These are phyloP conservation scores for Pelargonium australe DNA, from an alignment of 441 rosid species.

Conservation along the genomic window DNA sequence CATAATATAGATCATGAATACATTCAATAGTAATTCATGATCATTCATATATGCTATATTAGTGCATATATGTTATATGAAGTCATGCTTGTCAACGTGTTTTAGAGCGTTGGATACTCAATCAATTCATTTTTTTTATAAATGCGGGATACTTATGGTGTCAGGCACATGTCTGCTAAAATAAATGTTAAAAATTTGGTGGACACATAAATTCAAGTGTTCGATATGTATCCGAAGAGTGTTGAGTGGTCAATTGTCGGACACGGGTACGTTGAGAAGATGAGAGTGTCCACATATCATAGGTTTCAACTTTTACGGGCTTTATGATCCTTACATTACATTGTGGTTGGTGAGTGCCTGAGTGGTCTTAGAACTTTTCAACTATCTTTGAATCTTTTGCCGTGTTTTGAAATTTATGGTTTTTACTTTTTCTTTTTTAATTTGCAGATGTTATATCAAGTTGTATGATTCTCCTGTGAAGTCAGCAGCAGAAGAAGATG, in stretches of 20 bases:
- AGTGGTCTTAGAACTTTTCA: too few relatives aligned
- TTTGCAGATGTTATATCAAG: slow-evolving; percentile 82
- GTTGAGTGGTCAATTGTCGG: background rate
- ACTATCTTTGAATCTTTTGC: too few relatives aligned
- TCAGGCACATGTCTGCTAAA: background rate
- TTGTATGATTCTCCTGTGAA: slow-evolving; percentile 79
- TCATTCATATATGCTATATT: background rate
- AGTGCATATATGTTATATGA: background rate
- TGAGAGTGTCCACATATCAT: background rate
- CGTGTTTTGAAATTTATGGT: background rate
- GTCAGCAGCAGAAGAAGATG: slow-evolving; percentile 71
- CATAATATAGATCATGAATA: too few relatives aligned
- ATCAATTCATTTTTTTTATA: too few relatives aligned
- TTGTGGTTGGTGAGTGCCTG: too few relatives aligned
- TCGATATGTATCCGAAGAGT: background rate
- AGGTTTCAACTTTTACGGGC: background rate
- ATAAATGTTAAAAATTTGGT: background rate
- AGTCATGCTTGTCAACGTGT: background rate
- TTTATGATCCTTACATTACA: too few relatives aligned
- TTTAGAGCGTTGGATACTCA: background rate
- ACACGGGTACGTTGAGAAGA: background rate
- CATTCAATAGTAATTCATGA: background rate
- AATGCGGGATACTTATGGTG: background rate
- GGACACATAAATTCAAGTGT: background rate
- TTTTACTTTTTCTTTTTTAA: slow-evolving; percentile 17